Percentiles rank a stretch among this genome's conserved stretches.
Conservation (phyloP, 1,284 basidiomycete species). For the Wolfiporia cocos region DNA sequence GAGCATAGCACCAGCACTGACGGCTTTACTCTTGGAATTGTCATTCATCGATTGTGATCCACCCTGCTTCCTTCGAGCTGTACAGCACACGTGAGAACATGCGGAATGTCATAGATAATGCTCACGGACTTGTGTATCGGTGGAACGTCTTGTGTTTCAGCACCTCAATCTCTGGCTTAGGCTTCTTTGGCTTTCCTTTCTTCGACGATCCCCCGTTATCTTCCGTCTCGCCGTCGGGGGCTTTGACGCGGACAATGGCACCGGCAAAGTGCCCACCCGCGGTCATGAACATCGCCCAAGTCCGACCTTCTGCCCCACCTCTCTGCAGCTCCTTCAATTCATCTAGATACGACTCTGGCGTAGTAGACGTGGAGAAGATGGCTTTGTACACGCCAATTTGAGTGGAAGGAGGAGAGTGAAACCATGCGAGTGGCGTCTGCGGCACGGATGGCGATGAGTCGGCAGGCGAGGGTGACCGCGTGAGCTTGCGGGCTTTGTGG, state of each 20-base stretch:
- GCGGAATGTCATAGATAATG: not conserved
- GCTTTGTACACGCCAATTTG: conserved; percentile 89
- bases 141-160: conserved; percentile 96
- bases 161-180: conserved; percentile 70
- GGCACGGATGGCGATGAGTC: conserved; percentile 37
- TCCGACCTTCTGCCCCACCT: conserved; percentile 56
- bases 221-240: conserved; percentile 40
- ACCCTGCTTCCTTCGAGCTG: conserved; percentile 96
- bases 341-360: conserved; percentile 39
- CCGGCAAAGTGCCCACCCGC: conserved; percentile 98
- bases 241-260: conserved; percentile 72
- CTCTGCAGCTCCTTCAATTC: conserved; percentile 67
- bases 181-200: conserved; percentile 54
- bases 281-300: conserved; percentile 93
- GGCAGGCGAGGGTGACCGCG: conserved; percentile 44
- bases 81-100: not conserved
- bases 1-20: conserved; percentile 92
- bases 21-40: conserved; percentile 87
- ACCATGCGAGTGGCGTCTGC: conserved; percentile 83
- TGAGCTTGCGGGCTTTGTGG: conserved; percentile 46
- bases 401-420: conserved; percentile 76
- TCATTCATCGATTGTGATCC: conserved; percentile 93
- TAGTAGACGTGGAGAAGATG: conserved; percentile 51
- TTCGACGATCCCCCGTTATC: conserved; percentile 36
- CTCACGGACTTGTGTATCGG: conserved; percentile 85